A percentile compares a stretch with the other conserved stretches of the same genome.
These are phyloP conservation scores for Alliaria petiolata DNA, from an alignment of 345 rosid genomes.

Conservation along the genomic window DNA sequence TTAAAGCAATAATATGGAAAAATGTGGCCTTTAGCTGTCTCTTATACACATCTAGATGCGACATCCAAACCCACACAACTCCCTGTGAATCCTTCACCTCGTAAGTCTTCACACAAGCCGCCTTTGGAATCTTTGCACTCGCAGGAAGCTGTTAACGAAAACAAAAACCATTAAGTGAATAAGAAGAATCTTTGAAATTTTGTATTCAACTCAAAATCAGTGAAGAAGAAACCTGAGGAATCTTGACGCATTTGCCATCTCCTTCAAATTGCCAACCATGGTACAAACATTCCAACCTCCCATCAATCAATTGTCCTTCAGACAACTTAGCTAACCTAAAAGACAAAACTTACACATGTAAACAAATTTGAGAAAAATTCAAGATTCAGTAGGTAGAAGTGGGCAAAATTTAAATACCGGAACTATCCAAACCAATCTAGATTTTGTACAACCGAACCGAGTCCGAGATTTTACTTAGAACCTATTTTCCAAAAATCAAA, in stretches of 20 bases:
- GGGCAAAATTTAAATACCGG: neutral
- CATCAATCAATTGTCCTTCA: conserved; percentile 86
- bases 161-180: neutral
- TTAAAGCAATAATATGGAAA: too few species aligned
- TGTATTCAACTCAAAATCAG: neutral
- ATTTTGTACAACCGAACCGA: neutral
- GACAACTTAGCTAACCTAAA: conserved; percentile 85
- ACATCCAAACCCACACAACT: conserved; percentile 96
- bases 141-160: conserved; percentile 56
- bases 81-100: conserved; percentile 87
- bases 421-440: too few species aligned
- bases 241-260: conserved; percentile 79
- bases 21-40: too few species aligned
- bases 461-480: neutral
- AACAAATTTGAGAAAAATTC: too few species aligned
- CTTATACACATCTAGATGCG: too few species aligned
- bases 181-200: neutral
- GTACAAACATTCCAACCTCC: conserved; percentile 86
- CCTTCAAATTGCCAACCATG: conserved; percentile 99
- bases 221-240: conserved; percentile 65
- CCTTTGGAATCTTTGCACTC: conserved; percentile 72
- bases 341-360: too few species aligned
- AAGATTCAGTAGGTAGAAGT: too few species aligned
- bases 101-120: conserved; percentile 67
- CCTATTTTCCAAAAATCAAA: too few species aligned